Evolutionary conservation across 352 stramenopile species (phyloP).

Genomic region (Poterioochromonas sp.): DNA sequence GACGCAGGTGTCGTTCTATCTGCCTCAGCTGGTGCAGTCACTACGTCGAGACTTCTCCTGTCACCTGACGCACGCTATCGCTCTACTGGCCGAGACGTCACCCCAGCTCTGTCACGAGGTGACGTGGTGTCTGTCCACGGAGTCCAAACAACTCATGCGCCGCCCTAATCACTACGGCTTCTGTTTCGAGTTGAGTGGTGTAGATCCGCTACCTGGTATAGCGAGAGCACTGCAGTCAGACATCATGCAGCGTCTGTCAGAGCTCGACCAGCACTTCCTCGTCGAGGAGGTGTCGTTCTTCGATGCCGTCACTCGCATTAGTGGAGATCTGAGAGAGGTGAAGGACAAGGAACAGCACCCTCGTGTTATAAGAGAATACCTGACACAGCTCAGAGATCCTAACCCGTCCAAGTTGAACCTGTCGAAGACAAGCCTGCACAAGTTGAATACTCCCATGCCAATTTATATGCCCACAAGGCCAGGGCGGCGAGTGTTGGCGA

Average conservation of each 20-base stretch:
- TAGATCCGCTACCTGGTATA: slow-evolving; percentile 1
- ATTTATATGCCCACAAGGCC: slow-evolving; percentile 44
- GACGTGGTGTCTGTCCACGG: not conserved
- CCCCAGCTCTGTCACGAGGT: not conserved
- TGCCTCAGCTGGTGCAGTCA: slow-evolving; percentile 17
- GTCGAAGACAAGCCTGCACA: not conserved
- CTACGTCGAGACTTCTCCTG: not conserved
- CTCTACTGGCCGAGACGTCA: not conserved
- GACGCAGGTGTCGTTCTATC: slow-evolving; percentile 40
- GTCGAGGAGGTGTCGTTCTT: slow-evolving; percentile 36
- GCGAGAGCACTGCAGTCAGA: not conserved
- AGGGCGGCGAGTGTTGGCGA: slow-evolving; percentile 32
- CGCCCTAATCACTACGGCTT: not conserved
- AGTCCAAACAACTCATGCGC: not conserved
- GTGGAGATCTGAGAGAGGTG: slow-evolving; percentile 23
- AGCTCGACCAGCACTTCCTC: not conserved
- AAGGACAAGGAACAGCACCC: slow-evolving; percentile 34
- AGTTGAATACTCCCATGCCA: not conserved
- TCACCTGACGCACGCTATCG: not conserved
- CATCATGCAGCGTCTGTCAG: not conserved
- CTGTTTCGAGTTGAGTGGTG: not conserved
- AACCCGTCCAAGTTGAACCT: not conserved
- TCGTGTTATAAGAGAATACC: slow-evolving; percentile 24
- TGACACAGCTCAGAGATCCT: not conserved
- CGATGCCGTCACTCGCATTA: slow-evolving; percentile 36